Evolutionary conservation across 805 yeast genomes (phyloP), one percentile per base, ranked within the genome.

Genomic region (Candida pseudofarinosa): DNA sequence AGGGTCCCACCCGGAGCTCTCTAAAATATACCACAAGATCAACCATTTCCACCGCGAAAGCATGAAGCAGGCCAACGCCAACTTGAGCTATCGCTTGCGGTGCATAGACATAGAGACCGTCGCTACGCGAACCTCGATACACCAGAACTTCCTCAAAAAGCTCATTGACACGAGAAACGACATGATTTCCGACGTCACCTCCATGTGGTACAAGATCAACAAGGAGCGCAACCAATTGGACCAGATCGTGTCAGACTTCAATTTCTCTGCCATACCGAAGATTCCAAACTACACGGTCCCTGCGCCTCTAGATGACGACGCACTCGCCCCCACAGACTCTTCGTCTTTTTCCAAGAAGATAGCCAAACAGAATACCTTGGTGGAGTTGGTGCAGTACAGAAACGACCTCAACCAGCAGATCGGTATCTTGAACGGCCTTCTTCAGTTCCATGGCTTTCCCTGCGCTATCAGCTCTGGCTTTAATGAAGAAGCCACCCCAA

Each of bases 1-100:
- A 48, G 97, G 97, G 10, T 78, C 88, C 16, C 99, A 93, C 62
- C 98, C 98, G 0, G 97, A 90, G 53, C 74, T 91, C 42, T 76
- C 86, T 32, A 74, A 78, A 38, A 84, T 85, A 41, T 80, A 85
- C 59, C 76, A 75, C 52, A 79, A 81, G 61, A 80, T 93, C 40
- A 85, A 84, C 45, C 77, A 79, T 35, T 81, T 84, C 50, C 81
- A 88, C 50, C 88, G 88, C 50, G 81, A 80, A 45, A 84, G 82
- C 59, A 66, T 89, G 19, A 69, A 56, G 43, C 51, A 64, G 43
- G 72, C 75, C 37, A 66, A 70, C 46, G 56, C 63, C 41, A 70
- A 70, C 35, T 55, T 71, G 41, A 60, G 60, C 49, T 89, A 88
- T 63, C 83, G 81, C 54, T 67, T 88, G 42, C 75, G 79, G 52